A percentile compares a stretch with the other conserved stretches of the same genome.
Evolutionary conservation across 352 stramenopile genomes (phyloP).

Genomic region (Phytophthora chlamydospora): DNA sequence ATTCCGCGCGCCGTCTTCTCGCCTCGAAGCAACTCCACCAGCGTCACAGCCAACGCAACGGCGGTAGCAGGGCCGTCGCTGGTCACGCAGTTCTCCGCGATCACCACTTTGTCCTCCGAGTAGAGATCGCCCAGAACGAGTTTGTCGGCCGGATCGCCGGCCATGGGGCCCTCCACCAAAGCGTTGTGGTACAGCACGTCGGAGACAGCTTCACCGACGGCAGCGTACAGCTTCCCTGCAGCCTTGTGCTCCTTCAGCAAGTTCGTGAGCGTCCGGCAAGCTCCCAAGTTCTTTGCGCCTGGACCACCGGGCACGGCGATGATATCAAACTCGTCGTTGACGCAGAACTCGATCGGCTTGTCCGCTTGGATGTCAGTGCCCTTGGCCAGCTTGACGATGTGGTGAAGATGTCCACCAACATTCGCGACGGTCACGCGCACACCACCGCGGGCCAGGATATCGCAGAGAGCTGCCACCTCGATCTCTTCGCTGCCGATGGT

Average conservation of each 20-base stretch:
- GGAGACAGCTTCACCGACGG: slow-evolving; percentile 55
- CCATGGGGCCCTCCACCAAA: slow-evolving; percentile 53
- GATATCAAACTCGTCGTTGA: slow-evolving; percentile 61
- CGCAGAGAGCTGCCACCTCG: slow-evolving; percentile 56
- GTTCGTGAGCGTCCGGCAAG: slow-evolving; percentile 43
- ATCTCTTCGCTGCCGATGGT: slow-evolving; percentile 69
- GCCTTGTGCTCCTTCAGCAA: slow-evolving; percentile 64
- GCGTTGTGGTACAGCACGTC: slow-evolving; percentile 66
- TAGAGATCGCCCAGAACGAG: slow-evolving; percentile 53
- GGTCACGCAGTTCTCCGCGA: slow-evolving; percentile 70
- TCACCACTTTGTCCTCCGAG: slow-evolving; percentile 55
- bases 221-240: slow-evolving; percentile 54
- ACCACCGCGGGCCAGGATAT: slow-evolving; percentile 60
- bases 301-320: slow-evolving; percentile 70
- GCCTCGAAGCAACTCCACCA: slow-evolving; percentile 68
- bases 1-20: slow-evolving; percentile 42
- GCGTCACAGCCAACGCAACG: slow-evolving; percentile 56
- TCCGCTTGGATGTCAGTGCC: slow-evolving; percentile 66
- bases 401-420: slow-evolving; percentile 51
- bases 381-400: slow-evolving; percentile 60
- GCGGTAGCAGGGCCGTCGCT: slow-evolving; percentile 64
- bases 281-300: slow-evolving; percentile 55
- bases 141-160: slow-evolving; percentile 45
- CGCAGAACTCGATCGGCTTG: slow-evolving; percentile 66
- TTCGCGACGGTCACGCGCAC: slow-evolving; percentile 70